These are phyloP conservation scores for Hippophae tibetana DNA, from an alignment of 306 rosid genomes.

Conservation along the genomic window DNA sequence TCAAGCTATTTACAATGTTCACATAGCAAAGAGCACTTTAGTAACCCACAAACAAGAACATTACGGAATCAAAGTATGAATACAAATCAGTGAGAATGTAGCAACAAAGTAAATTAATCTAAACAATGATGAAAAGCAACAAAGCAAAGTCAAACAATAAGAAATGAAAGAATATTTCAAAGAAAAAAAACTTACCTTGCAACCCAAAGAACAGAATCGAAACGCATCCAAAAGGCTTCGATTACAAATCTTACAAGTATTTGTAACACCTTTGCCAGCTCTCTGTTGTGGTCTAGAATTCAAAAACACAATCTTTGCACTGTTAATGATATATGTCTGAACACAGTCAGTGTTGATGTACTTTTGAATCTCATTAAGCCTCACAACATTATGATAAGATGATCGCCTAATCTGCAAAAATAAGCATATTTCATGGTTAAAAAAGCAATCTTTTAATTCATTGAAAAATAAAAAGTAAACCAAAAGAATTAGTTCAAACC, in stretches of 20 bases:
- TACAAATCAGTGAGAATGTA: no score
- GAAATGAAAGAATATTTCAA: neutral
- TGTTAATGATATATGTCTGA: conserved; percentile 42
- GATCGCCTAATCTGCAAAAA: conserved; percentile 33
- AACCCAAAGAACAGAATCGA: conserved; percentile 46
- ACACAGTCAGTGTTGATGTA: conserved; percentile 32
- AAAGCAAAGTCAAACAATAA: neutral
- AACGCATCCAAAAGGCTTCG: conserved; percentile 38
- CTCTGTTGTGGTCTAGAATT: conserved; percentile 44
- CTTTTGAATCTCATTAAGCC: conserved; percentile 45
- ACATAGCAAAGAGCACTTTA: no score
- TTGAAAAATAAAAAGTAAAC: neutral
- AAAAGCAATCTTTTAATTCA: no score
- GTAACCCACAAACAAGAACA: no score
- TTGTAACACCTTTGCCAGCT: conserved; percentile 41
- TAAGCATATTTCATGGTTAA: neutral
- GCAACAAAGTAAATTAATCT: no score
- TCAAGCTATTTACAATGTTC: conserved; percentile 17
- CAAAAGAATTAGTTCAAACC: conserved; percentile 5
- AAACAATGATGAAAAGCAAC: no score
- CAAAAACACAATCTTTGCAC: conserved; percentile 40
- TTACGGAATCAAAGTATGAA: no score
- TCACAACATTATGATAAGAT: conserved; percentile 44
- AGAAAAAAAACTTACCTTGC: conserved; percentile 27
- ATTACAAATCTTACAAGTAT: conserved; percentile 39